A percentile compares a stretch with the other conserved stretches of the same genome.
phyloP scores from a whole-genome alignment of 305 asterid species.

The Fraxinus dipetala region DNA sequence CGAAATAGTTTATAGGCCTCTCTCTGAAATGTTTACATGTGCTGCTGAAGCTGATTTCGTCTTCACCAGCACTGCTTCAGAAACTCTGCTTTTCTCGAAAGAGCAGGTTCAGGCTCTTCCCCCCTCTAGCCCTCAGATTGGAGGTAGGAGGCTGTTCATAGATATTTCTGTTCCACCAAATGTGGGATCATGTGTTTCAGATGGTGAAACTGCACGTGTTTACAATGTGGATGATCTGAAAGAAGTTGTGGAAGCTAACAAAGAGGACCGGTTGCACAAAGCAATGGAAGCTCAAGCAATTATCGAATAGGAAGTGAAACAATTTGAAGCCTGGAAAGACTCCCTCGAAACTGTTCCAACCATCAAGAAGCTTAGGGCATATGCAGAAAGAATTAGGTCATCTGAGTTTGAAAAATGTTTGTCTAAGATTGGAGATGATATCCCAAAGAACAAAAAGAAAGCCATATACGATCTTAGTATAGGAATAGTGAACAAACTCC shows the following conservation, averaged over 20 bases:
- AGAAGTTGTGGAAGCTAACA: constrained; percentile 84
- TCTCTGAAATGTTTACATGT: constrained; percentile 49
- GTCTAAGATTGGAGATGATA: constrained; percentile 60
- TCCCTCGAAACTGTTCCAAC: constrained; percentile 83
- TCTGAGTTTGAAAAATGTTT: constrained; percentile 72
- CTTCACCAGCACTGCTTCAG: constrained; percentile 73
- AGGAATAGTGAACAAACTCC: constrained; percentile 73
- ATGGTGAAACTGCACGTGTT: constrained; percentile 45
- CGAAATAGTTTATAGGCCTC: constrained; percentile 56
- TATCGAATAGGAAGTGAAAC: constrained; percentile 61
- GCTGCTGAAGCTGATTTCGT: constrained; percentile 71
- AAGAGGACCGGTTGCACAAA: constrained; percentile 64
- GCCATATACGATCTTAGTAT: constrained; percentile 65
- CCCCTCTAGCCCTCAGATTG: constrained; percentile 39
- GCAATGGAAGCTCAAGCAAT: constrained; percentile 74
- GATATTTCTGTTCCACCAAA: constrained; percentile 93
- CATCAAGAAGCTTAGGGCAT: constrained; percentile 80
- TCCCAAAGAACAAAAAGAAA: constrained; percentile 56
- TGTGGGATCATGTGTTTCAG: constrained; percentile 65
- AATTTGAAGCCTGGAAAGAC: constrained; percentile 80
- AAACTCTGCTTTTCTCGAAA: constrained; percentile 51
- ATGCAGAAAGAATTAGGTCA: constrained; percentile 75
- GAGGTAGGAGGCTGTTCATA: constrained; percentile 61
- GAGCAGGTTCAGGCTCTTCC: constrained; percentile 60
- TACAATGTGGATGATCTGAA: constrained; percentile 84